Conservation (phyloP, 2,329 filamentous ascomycete species). For the Pseudocercospora crystallina region DNA sequence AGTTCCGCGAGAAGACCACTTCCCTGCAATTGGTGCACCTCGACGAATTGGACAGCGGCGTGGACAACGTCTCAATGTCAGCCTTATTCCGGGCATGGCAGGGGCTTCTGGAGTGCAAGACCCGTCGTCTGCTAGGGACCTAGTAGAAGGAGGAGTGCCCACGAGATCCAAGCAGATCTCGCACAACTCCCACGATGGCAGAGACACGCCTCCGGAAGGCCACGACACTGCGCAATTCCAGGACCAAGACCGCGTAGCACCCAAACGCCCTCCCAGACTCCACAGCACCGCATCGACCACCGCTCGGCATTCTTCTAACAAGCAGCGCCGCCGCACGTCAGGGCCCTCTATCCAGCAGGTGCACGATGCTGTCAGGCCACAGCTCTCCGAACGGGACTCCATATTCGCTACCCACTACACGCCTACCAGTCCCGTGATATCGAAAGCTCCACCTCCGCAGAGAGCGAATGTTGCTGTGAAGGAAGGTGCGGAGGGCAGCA, state of each 20-base stretch:
- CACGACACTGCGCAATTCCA: background rate
- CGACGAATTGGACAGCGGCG: constrained; percentile 11
- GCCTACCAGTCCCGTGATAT: constrained; percentile 43
- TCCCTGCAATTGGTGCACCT: constrained; percentile 2
- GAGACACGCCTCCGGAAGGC: background rate
- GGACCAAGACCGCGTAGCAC: background rate
- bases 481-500: constrained; percentile 12
- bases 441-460: constrained; percentile 16
- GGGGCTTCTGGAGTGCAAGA: constrained; percentile 11
- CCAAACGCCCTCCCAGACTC: background rate
- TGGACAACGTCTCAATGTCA: constrained; percentile 16
- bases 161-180: constrained; percentile 20
- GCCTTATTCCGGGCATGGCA: constrained; percentile 15
- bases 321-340: constrained; percentile 8
- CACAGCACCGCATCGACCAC: background rate
- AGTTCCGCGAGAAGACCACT: constrained; percentile 1
- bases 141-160: constrained; percentile 9
- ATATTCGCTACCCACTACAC: constrained; percentile 65
- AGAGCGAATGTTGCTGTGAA: background rate
- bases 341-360: constrained; percentile 8
- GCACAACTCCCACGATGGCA: constrained; percentile 12
- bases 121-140: constrained; percentile 2
- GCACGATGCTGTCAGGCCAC: constrained; percentile 45
- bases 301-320: background rate
- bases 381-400: constrained; percentile 62